Base-by-base conservation (phyloP, 495 filamentous ascomycete species). In the Penicillium bialowiezense region DNA sequence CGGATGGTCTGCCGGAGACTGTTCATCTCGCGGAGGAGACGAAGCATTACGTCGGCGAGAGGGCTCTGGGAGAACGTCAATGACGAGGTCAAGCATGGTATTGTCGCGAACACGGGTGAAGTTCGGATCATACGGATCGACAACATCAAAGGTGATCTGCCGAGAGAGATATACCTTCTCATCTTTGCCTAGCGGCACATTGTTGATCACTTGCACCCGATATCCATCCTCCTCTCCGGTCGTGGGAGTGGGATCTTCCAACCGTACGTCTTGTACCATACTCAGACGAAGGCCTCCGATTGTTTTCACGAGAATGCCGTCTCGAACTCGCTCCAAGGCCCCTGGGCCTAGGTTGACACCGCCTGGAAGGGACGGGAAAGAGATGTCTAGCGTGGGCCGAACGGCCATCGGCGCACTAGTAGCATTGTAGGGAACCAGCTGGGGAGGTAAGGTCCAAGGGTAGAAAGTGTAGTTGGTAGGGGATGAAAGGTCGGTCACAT, bases 81-180 rank as follows among this genome's bases (percentile, higher is more conserved):
- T 57, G 61, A 84, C 78, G 26, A 96, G 67, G 65, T 95, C 90
- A 49, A 90, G 71, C 58, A 86, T 76, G 19, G 83, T 68, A 19
- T 79, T 67, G 66, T 96, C 90, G 38, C 85, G 79, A 19, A 91
- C 69, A 24, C 88, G 80, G 17, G 85, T 88, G 60, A 97, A 97
- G 33, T 89, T 80, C 10, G 90, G 87, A 69, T 97, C 93, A 32
- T 79, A 78, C 2, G 81, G 80, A 60, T 82, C 78, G 41, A 86
- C 60, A 48, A 90, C 79, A 41, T 86, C 83, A 50, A 84, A 82
- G 41, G 95, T 78, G 29, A 89, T 78, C 28, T 90, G 83, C 19
- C 86, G 78, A n/a, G 82, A 73, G 47, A 98, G 73, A 59, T 90
- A 88, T 45, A 97, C 81, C 59, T 85, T 90, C 70, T 98, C 93